Conservation (phyloP, 1,284 basidiomycete genomes). For the Ganoderma multipileum region DNA sequence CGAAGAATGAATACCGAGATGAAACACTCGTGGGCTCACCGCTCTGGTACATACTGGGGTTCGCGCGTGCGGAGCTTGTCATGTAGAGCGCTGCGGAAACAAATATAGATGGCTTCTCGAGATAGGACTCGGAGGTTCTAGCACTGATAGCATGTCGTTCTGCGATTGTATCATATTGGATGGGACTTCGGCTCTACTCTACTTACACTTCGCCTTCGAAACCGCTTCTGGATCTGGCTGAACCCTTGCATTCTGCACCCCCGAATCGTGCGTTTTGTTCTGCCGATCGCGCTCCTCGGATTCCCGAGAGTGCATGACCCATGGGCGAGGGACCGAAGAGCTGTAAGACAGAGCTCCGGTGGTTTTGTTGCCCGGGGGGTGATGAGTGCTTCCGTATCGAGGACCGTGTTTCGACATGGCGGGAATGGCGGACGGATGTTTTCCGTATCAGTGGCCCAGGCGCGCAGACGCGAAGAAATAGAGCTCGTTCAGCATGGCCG, state of each 20-base stretch:
- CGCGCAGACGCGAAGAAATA: not conserved
- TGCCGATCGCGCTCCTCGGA: not conserved
- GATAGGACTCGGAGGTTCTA: not conserved
- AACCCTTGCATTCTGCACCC: too few relatives aligned
- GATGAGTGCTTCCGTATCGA: not conserved
- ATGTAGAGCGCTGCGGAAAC: not conserved
- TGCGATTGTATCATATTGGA: not conserved
- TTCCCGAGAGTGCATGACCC: not conserved
- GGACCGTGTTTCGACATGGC: constrained; percentile 4
- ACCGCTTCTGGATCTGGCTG: not conserved
- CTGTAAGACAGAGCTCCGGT: constrained; percentile 5
- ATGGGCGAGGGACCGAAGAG: not conserved
- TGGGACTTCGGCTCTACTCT: not conserved
- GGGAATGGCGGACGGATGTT: not conserved
- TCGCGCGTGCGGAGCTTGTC: not conserved
- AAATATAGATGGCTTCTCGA: not conserved
- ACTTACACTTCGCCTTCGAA: not conserved
- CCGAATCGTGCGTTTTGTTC: not conserved
- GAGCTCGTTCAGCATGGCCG: not conserved
- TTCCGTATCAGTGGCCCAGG: not conserved
- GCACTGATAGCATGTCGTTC: not conserved
- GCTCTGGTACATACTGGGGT: not conserved
- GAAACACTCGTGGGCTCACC: not conserved
- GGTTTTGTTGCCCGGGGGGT: not conserved
- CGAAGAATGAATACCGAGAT: not conserved